Conservation (phyloP, 1,284 basidiomycete species). For the Spongispora temasekensis region DNA sequence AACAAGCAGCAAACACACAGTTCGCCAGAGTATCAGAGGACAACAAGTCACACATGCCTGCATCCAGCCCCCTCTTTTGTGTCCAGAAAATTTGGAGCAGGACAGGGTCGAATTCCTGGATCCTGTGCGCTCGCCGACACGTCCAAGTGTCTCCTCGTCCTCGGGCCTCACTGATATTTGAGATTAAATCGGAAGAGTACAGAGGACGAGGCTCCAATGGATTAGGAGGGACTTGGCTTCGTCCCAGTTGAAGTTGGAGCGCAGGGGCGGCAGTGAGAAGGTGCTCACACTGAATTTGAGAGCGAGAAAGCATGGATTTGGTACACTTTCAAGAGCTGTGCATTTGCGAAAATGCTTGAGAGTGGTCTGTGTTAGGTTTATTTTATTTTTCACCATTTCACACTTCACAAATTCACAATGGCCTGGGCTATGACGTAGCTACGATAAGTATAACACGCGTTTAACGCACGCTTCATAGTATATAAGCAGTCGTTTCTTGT, state of each 20-base stretch:
- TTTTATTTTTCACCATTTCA: too few species aligned
- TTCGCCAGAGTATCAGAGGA: slow-evolving; percentile 64
- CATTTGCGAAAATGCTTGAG: slow-evolving; percentile 81
- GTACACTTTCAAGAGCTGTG: slow-evolving; percentile 68
- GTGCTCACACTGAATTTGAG: slow-evolving; percentile 65
- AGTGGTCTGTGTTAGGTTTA: too few species aligned
- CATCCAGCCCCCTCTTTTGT: slow-evolving; percentile 61
- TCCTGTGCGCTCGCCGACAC: slow-evolving; percentile 22
- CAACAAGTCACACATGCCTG: slow-evolving; percentile 68
- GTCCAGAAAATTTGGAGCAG: slow-evolving; percentile 71
- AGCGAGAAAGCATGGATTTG: slow-evolving; percentile 58
- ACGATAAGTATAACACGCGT: too few species aligned
- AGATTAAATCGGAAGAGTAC: slow-evolving; percentile 63
- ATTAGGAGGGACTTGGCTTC: slow-evolving; percentile 57
- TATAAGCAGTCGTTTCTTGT: too few species aligned
- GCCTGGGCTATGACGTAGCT: too few species aligned
- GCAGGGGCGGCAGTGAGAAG: slow-evolving; percentile 68
- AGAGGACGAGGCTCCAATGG: slow-evolving; percentile 48
- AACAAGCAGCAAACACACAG: not conserved
- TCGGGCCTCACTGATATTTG: slow-evolving; percentile 34
- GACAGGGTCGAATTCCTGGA: slow-evolving; percentile 28
- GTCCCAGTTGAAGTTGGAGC: slow-evolving; percentile 64
- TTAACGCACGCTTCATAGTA: too few species aligned
- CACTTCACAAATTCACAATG: too few species aligned
- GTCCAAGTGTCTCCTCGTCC: slow-evolving; percentile 25